Evolutionary conservation across 805 yeast genomes (phyloP).

Genomic region (Brettanomyces bruxellensis): DNA sequence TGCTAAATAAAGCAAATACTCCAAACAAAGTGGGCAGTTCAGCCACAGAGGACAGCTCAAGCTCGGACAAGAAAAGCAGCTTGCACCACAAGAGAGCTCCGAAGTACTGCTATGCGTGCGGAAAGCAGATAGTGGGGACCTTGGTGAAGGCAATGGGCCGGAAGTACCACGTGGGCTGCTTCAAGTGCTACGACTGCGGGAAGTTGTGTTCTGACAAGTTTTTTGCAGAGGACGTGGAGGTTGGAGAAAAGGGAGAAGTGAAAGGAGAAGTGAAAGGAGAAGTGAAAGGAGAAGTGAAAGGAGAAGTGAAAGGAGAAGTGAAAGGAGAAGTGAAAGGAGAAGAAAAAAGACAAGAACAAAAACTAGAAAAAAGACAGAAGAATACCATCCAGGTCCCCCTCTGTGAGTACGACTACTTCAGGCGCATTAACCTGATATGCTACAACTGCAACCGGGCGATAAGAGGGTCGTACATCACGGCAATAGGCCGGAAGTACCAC

Average conservation of each 20-base stretch:
- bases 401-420: conserved; percentile 91
- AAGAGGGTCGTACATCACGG: conserved; percentile 89
- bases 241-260: conserved; percentile 1
- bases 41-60: no score
- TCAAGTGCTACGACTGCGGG: conserved; percentile 79
- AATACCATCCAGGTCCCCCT: conserved; percentile 38
- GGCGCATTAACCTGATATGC: conserved; percentile 78
- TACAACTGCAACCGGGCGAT: conserved; percentile 76
- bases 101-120: conserved; percentile 45
- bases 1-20: no score
- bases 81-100: conserved; percentile 14
- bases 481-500: conserved; percentile 85
- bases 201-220: conserved; percentile 76
- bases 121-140: conserved; percentile 51
- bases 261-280: no score
- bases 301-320: no score
- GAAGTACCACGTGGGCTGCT: conserved; percentile 82
- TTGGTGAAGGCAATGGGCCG: conserved; percentile 77
- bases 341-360: not conserved
- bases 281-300: no score
- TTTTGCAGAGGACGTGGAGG: conserved; percentile 60
- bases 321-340: no score
- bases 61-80: no score
- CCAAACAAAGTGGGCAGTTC: no score
- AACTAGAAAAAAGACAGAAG: not conserved